These are phyloP conservation scores for Thecaphora frezii DNA, from an alignment of 1,284 basidiomycete genomes.

Conservation along the genomic window DNA sequence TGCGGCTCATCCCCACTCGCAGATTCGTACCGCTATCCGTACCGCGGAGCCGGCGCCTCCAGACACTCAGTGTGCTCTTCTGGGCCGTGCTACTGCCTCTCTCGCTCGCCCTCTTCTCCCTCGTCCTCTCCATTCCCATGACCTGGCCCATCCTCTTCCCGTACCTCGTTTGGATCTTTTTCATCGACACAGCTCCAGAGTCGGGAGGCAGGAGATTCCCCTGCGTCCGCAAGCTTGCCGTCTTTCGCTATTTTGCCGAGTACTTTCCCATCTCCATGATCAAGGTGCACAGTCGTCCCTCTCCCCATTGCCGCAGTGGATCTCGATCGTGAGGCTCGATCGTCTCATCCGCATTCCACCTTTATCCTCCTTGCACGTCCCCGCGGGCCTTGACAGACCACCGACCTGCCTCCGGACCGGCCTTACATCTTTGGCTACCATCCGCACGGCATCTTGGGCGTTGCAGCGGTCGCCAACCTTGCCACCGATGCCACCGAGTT, in stretches of 20 bases:
- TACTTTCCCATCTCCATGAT: constrained; percentile 76
- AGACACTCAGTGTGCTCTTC: constrained; percentile 68
- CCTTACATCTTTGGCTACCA: constrained; percentile 81
- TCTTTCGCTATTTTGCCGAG: constrained; percentile 84
- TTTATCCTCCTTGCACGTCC: neutral
- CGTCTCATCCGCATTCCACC: neutral
- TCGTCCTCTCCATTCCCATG: constrained; percentile 82
- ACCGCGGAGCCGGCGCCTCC: constrained; percentile 48
- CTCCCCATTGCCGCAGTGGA: neutral
- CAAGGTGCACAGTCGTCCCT: constrained; percentile 24
- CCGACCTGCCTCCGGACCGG: constrained; percentile 81
- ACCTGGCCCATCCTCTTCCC: constrained; percentile 80
- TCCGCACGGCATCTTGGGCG: constrained; percentile 54
- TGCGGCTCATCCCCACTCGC: constrained; percentile 16
- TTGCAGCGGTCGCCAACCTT: constrained; percentile 88
- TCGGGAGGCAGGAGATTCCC: constrained; percentile 73
- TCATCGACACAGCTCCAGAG: constrained; percentile 73
- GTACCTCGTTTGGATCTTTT: constrained; percentile 81
- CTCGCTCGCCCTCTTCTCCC: constrained; percentile 71
- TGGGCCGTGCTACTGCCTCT: constrained; percentile 82
- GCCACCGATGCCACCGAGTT: constrained; percentile 95
- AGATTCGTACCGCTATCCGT: constrained; percentile 52
- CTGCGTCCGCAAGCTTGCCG: constrained; percentile 72
- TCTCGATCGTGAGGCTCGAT: neutral
- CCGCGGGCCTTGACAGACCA: constrained; percentile 53